These are phyloP conservation scores for Huiozyma sinensis DNA, from an alignment of 805 yeast species.

Conservation along the genomic window DNA sequence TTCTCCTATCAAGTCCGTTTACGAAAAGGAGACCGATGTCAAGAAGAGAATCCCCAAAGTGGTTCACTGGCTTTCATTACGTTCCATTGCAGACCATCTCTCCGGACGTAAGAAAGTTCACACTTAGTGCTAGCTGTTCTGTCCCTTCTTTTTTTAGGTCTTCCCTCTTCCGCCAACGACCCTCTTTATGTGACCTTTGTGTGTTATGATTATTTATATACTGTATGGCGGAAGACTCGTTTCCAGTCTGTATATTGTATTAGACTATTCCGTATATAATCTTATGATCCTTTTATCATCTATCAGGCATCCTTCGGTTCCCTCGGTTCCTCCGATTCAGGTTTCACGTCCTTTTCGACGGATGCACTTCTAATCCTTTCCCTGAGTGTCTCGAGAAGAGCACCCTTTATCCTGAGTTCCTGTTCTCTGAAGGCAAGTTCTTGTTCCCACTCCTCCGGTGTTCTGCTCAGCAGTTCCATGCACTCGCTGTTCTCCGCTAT, in stretches of 20 bases:
- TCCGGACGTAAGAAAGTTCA: slow-evolving; percentile 51
- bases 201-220: too few relatives aligned
- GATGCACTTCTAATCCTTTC: slow-evolving; percentile 3
- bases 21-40: slow-evolving; percentile 79
- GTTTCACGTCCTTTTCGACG: neutral
- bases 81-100: slow-evolving; percentile 73
- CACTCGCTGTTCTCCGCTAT: slow-evolving; percentile 23
- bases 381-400: slow-evolving; percentile 9
- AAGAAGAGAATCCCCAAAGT: slow-evolving; percentile 76
- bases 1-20: slow-evolving; percentile 62
- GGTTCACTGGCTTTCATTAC: slow-evolving; percentile 68
- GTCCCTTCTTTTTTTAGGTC: neutral
- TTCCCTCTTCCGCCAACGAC: neutral
- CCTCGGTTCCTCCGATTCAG: too few relatives aligned
- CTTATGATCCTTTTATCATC: too few relatives aligned
- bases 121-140: neutral
- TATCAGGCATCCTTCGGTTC: too few relatives aligned
- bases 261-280: too few relatives aligned
- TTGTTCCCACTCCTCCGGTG: slow-evolving; percentile 23
- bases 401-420: slow-evolving; percentile 19
- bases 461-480: slow-evolving; percentile 17
- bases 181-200: neutral
- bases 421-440: slow-evolving; percentile 13
- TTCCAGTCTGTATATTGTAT: too few relatives aligned
- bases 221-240: too few relatives aligned